Evolutionary conservation across 371 early-diverging fungal genomes (phyloP), one percentile per base, ranked within the genome.

Genomic region (Saksenaea vasiformis): DNA sequence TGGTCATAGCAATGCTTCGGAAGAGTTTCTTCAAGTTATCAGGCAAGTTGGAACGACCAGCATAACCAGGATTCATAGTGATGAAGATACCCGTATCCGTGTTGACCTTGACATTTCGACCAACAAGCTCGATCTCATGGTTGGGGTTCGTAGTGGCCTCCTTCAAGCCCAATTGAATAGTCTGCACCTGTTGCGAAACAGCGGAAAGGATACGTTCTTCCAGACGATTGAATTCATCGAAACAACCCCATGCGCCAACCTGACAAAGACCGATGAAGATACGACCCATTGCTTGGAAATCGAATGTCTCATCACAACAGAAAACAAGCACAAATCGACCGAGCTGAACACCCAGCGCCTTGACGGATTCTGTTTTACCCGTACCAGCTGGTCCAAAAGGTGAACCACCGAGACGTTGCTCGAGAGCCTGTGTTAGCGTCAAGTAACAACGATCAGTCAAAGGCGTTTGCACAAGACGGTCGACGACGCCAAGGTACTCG

Each of bases 61-160:
- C 96, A 81, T 99, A 99, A 22, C 98, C 99, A 41, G 99, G 98
- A 78, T 99, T 99, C 98, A 99, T 98, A 37, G 99, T 99, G 68
- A 99, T 97, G 74, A 99, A 99, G 69, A 99, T 94, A 69, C 97
- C 90, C 0, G 98, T 99, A 71, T 93, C 91, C 5, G 85, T 79
- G 68, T 95, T 89, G 31, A 98, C 92, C 43, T 79, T 87, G 22
- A 98, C 89, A 43, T 79, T 86, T 80, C 95, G 93, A 63, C 91
- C 94, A 15, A 98, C 92, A 37, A 99, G 77, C 71, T 98, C 99
- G 56, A 98, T 91, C 68, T 95, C 95, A 35, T 87, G 82, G 41
- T 82, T 83, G 13, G 86, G 81, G 47, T 87, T 86, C 34, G 69
- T 69, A 51, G 72, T 83, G 19, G 83, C 88, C 35, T 87, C 85